phyloP scores from a whole-genome alignment of 1,284 basidiomycete species.

The Ustilago hordei region DNA sequence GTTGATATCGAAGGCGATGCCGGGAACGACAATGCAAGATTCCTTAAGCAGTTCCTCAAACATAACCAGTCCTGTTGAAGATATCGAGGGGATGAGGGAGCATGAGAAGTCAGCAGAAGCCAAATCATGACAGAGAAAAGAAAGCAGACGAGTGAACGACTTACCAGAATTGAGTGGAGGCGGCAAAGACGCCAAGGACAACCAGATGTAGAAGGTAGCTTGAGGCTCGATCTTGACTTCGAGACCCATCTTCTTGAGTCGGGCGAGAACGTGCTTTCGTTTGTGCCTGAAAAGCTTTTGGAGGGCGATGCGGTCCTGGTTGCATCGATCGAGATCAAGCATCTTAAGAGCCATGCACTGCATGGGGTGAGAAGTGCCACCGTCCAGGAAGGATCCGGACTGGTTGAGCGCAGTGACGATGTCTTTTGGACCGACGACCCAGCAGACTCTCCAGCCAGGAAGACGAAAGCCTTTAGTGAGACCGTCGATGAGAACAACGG shows the following conservation, averaged over 20 bases:
- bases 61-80: conserved; percentile 76
- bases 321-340: conserved; percentile 74
- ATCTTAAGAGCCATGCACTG: conserved; percentile 60
- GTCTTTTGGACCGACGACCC: conserved; percentile 78
- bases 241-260: conserved; percentile 78
- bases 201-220: conserved; percentile 84
- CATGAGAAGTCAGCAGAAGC: not conserved
- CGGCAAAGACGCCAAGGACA: conserved; percentile 82
- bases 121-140: not conserved
- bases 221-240: conserved; percentile 46
- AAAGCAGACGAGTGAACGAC: not conserved
- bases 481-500: conserved; percentile 87
- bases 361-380: conserved; percentile 58
- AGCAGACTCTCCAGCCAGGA: conserved; percentile 75
- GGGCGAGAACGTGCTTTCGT: conserved; percentile 85
- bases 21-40: conserved; percentile 86
- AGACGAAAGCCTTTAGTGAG: conserved; percentile 82
- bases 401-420: conserved; percentile 59
- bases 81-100: not conserved
- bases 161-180: conserved; percentile 83
- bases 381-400: conserved; percentile 59
- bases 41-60: conserved; percentile 94
- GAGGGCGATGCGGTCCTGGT: conserved; percentile 77
- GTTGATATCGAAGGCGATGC: conserved; percentile 78
- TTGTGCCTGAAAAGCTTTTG: conserved; percentile 84